These are phyloP conservation scores for Rhizopus microsporus DNA, from an alignment of 371 early-diverging fungal genomes.

Conservation along the genomic window DNA sequence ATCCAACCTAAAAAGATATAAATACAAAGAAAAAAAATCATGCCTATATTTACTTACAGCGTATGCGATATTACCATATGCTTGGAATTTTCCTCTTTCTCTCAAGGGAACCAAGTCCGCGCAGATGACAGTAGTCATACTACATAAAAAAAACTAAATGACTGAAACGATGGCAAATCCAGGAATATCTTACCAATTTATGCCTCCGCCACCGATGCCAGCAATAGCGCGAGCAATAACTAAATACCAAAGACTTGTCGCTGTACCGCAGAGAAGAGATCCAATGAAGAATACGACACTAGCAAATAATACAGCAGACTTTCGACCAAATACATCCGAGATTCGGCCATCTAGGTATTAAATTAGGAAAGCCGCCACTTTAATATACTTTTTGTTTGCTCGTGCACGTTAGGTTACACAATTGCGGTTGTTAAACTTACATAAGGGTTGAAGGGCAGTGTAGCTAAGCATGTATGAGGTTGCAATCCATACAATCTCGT, in stretches of 20 bases:
- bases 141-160: slow-evolving; percentile 1
- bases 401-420: not conserved
- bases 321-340: slow-evolving; percentile 70
- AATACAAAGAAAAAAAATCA: not conserved
- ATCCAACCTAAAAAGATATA: slow-evolving; percentile 24
- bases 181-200: slow-evolving; percentile 25
- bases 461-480: slow-evolving; percentile 75
- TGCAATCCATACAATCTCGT: slow-evolving; percentile 72
- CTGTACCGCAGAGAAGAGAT: slow-evolving; percentile 52
- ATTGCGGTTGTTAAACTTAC: slow-evolving; percentile 33
- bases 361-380: not conserved
- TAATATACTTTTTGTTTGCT: not conserved
- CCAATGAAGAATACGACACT: slow-evolving; percentile 50
- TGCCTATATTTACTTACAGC: slow-evolving; percentile 24
- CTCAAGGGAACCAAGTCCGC: slow-evolving; percentile 52
- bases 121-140: slow-evolving; percentile 42
- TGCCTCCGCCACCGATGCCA: slow-evolving; percentile 74
- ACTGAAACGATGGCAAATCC: not conserved
- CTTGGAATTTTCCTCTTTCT: slow-evolving; percentile 53
- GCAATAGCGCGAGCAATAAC: slow-evolving; percentile 73
- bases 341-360: slow-evolving; percentile 39
- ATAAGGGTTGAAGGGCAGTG: slow-evolving; percentile 78
- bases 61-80: slow-evolving; percentile 48
- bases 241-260: slow-evolving; percentile 58
- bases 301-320: slow-evolving; percentile 51